Evolutionary conservation across 257 asterid genomes (phyloP).

Genomic region (Cynanchum wilfordii): DNA sequence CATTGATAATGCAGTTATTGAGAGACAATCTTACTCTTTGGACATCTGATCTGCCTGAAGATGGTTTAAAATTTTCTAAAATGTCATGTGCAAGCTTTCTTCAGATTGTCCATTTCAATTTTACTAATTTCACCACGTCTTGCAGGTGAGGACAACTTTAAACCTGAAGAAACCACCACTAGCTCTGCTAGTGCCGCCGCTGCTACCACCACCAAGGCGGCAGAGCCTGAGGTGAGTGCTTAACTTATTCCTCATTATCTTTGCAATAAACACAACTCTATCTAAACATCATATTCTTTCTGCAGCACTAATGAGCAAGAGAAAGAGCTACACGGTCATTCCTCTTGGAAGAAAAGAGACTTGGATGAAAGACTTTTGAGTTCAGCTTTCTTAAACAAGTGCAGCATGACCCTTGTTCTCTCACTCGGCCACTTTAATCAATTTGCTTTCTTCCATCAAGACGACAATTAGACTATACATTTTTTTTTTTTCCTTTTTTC

Average conservation of each 20-base stretch:
- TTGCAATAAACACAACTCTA: not conserved
- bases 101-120: not conserved
- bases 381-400: conserved; percentile 8
- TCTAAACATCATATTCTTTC: not conserved
- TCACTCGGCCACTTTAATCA: conserved; percentile 3
- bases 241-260: not conserved
- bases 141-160: conserved; percentile 67
- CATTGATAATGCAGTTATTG: conserved; percentile 91
- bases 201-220: conserved; percentile 12
- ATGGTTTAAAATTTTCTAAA: conserved; percentile 36
- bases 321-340: conserved; percentile 2
- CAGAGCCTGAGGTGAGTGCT: conserved; percentile 51
- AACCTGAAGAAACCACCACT: conserved; percentile 41
- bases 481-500: conserved; percentile 6
- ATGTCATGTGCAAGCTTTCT: not conserved
- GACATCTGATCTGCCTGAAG: conserved; percentile 95
- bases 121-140: not conserved
- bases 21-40: conserved; percentile 93
- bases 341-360: not conserved
- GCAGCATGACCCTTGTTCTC: conserved; percentile 11
- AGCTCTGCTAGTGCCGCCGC: not conserved
- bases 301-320: conserved; percentile 15
- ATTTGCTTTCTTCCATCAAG: conserved; percentile 9
- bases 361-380: conserved; percentile 4
- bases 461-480: conserved; percentile 12